Conservation (phyloP, 1,284 basidiomycete genomes). For the Trametes sp. region DNA sequence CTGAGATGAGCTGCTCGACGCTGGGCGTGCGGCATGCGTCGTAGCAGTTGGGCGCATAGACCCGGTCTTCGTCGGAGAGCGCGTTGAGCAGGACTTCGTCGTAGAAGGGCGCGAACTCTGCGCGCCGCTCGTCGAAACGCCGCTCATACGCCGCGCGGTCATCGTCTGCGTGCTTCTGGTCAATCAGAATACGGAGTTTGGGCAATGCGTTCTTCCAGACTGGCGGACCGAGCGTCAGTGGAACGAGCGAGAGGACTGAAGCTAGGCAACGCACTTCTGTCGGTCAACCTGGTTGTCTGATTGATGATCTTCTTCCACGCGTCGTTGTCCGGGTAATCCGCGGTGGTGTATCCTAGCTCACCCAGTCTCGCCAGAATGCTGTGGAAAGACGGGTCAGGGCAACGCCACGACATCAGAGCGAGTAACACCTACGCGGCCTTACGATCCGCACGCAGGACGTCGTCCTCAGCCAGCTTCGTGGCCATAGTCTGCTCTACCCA, state of each 20-base stretch:
- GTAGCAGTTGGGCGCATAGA: conserved; percentile 11
- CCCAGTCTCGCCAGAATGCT: conserved; percentile 11
- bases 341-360: conserved; percentile 7
- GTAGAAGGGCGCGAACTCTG: conserved; percentile 1
- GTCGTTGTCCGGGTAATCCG: conserved; percentile 10
- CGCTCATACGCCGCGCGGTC: background rate
- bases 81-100: background rate
- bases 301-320: conserved; percentile 14
- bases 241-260: background rate
- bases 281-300: conserved; percentile 6
- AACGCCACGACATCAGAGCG: background rate
- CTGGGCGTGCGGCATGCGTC: conserved; percentile 9
- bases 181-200: conserved; percentile 7
- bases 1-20: background rate
- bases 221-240: background rate
- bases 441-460: background rate
- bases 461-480: background rate
- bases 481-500: background rate
- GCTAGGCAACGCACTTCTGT: conserved; percentile 6
- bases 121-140: conserved; percentile 7
- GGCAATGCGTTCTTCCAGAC: conserved; percentile 17
- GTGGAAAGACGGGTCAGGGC: background rate
- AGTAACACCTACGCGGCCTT: background rate
- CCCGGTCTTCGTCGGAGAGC: background rate
- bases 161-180: conserved; percentile 5